Conservation (phyloP, 208 protist species). For the Leishmania martiniquensis region DNA sequence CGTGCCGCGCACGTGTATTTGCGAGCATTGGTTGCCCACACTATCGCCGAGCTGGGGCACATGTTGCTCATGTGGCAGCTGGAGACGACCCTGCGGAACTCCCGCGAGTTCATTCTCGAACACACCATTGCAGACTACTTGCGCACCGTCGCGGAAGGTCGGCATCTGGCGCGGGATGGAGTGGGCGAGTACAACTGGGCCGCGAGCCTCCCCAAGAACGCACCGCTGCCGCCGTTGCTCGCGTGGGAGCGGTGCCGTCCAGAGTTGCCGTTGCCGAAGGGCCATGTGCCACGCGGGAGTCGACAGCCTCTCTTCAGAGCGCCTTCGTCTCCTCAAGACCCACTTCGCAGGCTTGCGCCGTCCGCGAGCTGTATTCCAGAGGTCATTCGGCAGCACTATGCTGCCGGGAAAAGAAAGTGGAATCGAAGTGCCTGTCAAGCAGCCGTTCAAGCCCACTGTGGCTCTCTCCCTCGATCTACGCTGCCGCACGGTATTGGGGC, state of each 20-base stretch:
- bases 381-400: slow-evolving; percentile 1
- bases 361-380: slow-evolving; percentile 2
- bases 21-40: slow-evolving; percentile 64
- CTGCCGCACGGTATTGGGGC: background rate
- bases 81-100: slow-evolving; percentile 52
- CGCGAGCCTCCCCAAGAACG: slow-evolving; percentile 34
- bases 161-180: background rate
- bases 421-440: background rate
- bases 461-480: background rate
- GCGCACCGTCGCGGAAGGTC: background rate
- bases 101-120: slow-evolving; percentile 18
- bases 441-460: background rate
- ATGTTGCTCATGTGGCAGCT: slow-evolving; percentile 80
- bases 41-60: slow-evolving; percentile 79
- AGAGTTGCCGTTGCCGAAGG: background rate
- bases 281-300: background rate
- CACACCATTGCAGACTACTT: slow-evolving; percentile 12
- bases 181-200: slow-evolving; percentile 9
- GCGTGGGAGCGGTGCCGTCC: slow-evolving; percentile 14
- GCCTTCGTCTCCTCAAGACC: slow-evolving; percentile 2
- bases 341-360: slow-evolving; percentile 4
- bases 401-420: background rate
- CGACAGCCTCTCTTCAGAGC: background rate
- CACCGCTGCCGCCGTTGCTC: slow-evolving; percentile 42
- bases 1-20: slow-evolving; percentile 43